A percentile compares a stretch with the other conserved stretches of the same genome.
Evolutionary conservation across 768 basidiomycete species (phyloP).

Genomic region (Rhodotorula paludigena): DNA sequence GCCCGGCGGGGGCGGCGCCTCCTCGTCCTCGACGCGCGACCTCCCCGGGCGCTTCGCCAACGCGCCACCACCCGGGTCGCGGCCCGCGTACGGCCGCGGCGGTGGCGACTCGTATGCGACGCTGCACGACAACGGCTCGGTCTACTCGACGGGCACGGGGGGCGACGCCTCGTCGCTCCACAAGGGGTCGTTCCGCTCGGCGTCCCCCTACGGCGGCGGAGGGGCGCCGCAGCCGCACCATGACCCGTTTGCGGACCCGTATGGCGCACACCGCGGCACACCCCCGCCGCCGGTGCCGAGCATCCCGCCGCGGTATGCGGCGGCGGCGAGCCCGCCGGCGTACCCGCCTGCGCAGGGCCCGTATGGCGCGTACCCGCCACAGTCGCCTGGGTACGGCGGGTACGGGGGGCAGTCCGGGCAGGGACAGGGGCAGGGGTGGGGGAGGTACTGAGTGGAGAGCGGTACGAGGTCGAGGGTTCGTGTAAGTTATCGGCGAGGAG

Average conservation of each 20-base stretch:
- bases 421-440: background rate
- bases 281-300: slow-evolving; percentile 12
- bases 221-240: too few species aligned
- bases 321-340: too few species aligned
- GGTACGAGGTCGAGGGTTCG: too few species aligned
- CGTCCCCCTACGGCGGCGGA: background rate
- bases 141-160: background rate
- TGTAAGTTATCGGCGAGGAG: too few species aligned
- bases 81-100: background rate
- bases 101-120: background rate
- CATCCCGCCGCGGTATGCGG: slow-evolving; percentile 10
- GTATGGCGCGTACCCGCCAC: slow-evolving; percentile 4
- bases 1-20: background rate
- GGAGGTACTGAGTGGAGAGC: background rate
- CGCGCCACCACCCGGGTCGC: background rate
- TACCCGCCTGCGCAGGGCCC: background rate
- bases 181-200: background rate
- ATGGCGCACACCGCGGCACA: background rate
- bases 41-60: background rate
- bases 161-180: background rate
- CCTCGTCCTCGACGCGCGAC: background rate
- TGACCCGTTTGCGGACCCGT: too few species aligned
- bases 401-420: background rate
- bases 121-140: background rate
- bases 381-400: background rate